These are phyloP conservation scores for Limnomonas spitsbergensis DNA, from an alignment of 139 green algal species.

Conservation along the genomic window DNA sequence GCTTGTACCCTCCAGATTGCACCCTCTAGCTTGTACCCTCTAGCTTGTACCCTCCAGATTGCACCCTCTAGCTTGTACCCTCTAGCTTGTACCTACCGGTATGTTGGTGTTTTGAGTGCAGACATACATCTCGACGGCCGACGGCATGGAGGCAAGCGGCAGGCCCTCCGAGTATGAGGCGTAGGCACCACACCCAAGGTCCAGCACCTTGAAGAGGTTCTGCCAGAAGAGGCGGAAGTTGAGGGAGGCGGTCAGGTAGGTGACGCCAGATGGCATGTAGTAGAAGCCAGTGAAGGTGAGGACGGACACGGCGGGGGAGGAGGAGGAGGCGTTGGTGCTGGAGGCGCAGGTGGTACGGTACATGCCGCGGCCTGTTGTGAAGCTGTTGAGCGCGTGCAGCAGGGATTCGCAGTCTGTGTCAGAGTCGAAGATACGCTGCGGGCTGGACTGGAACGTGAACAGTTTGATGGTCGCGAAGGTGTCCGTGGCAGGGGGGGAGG, in stretches of 20 bases:
- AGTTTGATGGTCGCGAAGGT: background rate
- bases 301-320: background rate
- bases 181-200: slow-evolving; percentile 5
- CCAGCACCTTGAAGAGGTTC: background rate
- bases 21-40: too few relatives aligned
- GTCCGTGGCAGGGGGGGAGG: background rate
- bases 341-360: background rate
- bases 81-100: background rate
- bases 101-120: background rate
- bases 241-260: slow-evolving; percentile 2
- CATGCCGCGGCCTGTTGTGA: background rate
- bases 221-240: slow-evolving; percentile 10
- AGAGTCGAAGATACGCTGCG: background rate
- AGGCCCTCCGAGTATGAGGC: slow-evolving; percentile 5
- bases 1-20: too few relatives aligned
- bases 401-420: background rate
- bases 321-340: background rate
- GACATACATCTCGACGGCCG: background rate
- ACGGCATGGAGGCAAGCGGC: background rate
- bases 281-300: background rate
- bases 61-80: too few relatives aligned
- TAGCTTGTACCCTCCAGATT: too few relatives aligned
- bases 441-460: background rate
- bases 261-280: background rate
- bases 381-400: background rate